These are phyloP conservation scores for Linnemannia hyalina DNA, from an alignment of 192 early-diverging fungal species.

Conservation along the genomic window DNA sequence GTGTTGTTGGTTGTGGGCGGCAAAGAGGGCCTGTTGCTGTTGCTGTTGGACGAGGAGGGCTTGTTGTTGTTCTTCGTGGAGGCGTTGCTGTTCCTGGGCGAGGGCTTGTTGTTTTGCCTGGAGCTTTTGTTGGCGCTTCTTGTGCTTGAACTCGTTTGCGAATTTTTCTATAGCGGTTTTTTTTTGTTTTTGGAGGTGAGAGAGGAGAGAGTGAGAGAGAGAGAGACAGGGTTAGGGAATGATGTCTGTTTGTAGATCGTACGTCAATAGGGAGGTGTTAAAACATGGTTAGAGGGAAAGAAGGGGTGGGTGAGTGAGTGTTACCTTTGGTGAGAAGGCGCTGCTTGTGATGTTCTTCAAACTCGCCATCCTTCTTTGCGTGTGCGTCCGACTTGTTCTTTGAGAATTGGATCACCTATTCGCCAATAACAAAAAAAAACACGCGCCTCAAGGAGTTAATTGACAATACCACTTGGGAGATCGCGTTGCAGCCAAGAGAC, in stretches of 20 bases:
- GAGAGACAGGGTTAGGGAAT: background rate
- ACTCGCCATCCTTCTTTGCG: constrained; percentile 76
- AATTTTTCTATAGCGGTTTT: constrained; percentile 24
- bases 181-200: background rate
- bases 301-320: background rate
- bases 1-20: constrained; percentile 14
- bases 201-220: background rate
- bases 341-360: constrained; percentile 73
- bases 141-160: constrained; percentile 48
- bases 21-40: background rate
- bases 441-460: background rate
- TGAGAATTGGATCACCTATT: constrained; percentile 68
- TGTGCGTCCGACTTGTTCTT: constrained; percentile 69
- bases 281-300: background rate
- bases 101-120: constrained; percentile 36
- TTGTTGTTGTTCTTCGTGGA: constrained; percentile 42
- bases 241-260: no score
- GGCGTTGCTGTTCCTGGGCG: constrained; percentile 35
- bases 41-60: constrained; percentile 11
- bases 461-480: no score
- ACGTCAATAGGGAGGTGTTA: background rate
- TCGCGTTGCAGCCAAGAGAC: no score
- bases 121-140: constrained; percentile 36
- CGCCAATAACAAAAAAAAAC: background rate
- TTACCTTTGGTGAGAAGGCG: constrained; percentile 76